Evolutionary conservation across 805 yeast species (phyloP).

Genomic region (Suhomyces faveliae): DNA sequence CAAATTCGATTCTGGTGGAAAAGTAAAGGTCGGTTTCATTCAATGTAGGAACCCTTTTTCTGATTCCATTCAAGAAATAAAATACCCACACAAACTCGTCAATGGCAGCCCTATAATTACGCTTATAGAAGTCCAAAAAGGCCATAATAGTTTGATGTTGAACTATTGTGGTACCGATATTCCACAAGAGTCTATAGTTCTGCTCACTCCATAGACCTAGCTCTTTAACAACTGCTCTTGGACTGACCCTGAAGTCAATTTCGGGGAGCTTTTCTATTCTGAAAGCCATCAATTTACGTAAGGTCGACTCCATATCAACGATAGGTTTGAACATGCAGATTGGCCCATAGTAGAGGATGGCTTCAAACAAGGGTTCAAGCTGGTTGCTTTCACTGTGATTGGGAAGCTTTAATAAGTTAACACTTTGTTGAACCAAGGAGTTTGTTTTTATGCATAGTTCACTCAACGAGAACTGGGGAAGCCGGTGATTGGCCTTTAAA

Average conservation of each 20-base stretch:
- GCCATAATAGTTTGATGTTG: constrained; percentile 20
- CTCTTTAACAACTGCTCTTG: constrained; percentile 10
- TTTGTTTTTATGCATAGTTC: constrained; percentile 12
- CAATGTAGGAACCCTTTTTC: neutral
- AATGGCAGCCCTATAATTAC: constrained; percentile 17
- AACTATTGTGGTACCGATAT: constrained; percentile 9
- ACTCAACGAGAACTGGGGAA: constrained; percentile 20
- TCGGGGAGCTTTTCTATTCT: constrained; percentile 15
- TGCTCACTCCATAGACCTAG: constrained; percentile 8
- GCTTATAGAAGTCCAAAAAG: constrained; percentile 13
- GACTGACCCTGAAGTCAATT: constrained; percentile 13
- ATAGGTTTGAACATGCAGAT: constrained; percentile 13
- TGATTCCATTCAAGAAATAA: constrained; percentile 12
- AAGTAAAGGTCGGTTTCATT: neutral
- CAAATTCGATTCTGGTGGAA: neutral
- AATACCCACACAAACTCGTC: constrained; percentile 19
- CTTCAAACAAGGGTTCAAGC: constrained; percentile 9
- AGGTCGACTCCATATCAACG: constrained; percentile 1
- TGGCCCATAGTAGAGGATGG: constrained; percentile 16
- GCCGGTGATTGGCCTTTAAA: constrained; percentile 13
- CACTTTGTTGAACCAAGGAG: neutral
- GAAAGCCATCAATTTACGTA: constrained; percentile 8
- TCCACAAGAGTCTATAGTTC: neutral
- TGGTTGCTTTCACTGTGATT: neutral
- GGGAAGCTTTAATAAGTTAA: neutral